Evolutionary conservation across 2,329 filamentous ascomycete genomes (phyloP).

Genomic region (Colletotrichum falcatum): DNA sequence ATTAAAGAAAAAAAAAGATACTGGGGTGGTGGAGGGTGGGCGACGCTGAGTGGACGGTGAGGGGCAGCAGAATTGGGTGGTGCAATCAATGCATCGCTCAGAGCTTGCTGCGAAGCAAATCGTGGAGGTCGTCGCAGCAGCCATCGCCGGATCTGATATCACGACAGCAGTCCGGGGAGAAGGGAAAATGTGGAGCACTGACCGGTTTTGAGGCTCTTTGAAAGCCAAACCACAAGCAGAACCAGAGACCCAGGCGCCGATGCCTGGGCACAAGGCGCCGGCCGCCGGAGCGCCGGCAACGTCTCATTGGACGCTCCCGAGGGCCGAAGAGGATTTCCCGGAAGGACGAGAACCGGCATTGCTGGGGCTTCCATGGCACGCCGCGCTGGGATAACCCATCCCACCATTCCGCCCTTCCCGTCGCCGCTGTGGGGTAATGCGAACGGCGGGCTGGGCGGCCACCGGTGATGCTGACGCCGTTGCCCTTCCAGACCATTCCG

Average conservation of each 20-base stretch:
- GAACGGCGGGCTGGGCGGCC: neutral
- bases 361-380: constrained; percentile 29
- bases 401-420: neutral
- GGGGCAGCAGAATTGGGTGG: neutral
- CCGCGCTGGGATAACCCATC: neutral
- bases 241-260: constrained; percentile 6
- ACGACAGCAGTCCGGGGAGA: neutral
- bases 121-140: constrained; percentile 17
- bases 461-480: neutral
- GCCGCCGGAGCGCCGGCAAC: constrained; percentile 26
- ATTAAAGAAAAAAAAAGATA: too few relatives aligned
- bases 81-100: constrained; percentile 24
- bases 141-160: constrained; percentile 31
- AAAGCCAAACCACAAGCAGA: neutral
- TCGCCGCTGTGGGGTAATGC: too few relatives aligned
- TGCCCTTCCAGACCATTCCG: neutral
- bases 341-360: constrained; percentile 40
- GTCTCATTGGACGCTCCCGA: constrained; percentile 32
- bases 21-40: constrained; percentile 21
- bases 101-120: constrained; percentile 9
- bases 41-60: constrained; percentile 17
- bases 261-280: constrained; percentile 25
- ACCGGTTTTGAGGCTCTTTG: neutral
- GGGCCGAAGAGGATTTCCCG: constrained; percentile 38
- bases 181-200: neutral